phyloP scores from a whole-genome alignment of 371 early-diverging fungal species.

The Apophysomyces trapeziformis region DNA sequence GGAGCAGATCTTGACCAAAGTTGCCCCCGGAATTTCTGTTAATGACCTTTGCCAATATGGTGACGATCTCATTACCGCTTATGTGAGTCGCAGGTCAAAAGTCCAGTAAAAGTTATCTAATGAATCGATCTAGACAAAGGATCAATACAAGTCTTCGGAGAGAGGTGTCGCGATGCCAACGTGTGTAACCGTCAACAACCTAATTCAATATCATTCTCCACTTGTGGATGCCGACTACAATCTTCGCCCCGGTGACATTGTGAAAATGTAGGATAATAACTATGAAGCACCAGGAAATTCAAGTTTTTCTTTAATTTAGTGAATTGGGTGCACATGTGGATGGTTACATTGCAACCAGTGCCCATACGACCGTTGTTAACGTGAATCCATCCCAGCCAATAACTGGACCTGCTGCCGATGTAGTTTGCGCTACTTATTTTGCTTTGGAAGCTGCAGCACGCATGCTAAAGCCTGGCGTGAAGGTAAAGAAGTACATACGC shows the following conservation, averaged over 20 bases:
- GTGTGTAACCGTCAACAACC: slow-evolving; percentile 80
- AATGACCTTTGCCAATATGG: slow-evolving; percentile 83
- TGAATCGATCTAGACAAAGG: slow-evolving; percentile 52
- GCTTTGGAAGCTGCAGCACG: slow-evolving; percentile 81
- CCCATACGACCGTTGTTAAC: slow-evolving; percentile 83
- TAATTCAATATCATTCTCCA: slow-evolving; percentile 80
- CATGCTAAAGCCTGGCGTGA: slow-evolving; percentile 82
- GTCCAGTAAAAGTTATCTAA: neutral
- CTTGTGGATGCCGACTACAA: slow-evolving; percentile 56
- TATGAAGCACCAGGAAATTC: neutral
- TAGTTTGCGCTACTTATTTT: slow-evolving; percentile 80
- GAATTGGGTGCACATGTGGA: slow-evolving; percentile 94
- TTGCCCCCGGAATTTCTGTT: slow-evolving; percentile 66
- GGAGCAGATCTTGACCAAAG: slow-evolving; percentile 56
- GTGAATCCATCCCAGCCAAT: slow-evolving; percentile 64
- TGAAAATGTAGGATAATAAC: slow-evolving; percentile 71
- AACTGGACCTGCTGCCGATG: slow-evolving; percentile 78
- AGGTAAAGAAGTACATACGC: slow-evolving; percentile 22
- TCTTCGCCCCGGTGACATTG: slow-evolving; percentile 81
- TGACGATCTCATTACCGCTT: slow-evolving; percentile 73
- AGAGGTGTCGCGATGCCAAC: slow-evolving; percentile 91
- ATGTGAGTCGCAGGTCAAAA: slow-evolving; percentile 46
- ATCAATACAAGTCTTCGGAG: slow-evolving; percentile 71
- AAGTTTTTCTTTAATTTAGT: slow-evolving; percentile 27
- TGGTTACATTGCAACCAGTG: slow-evolving; percentile 88